Base-by-base conservation (phyloP, 176 grass and related monocot genomes). In the Leersia perrieri region DNA sequence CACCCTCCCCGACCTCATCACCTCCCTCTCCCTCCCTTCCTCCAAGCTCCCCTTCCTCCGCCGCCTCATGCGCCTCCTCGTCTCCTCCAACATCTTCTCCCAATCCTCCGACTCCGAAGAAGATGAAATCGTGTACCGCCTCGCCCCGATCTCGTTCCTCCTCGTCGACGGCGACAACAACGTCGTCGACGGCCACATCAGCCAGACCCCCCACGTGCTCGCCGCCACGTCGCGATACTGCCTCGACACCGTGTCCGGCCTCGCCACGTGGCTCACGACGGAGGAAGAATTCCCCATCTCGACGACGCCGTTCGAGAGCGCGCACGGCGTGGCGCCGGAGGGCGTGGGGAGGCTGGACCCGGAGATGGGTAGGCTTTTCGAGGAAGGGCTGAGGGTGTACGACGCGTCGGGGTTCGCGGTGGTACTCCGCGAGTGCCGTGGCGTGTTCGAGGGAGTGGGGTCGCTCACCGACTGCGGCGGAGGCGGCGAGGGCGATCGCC, bases 51-150 rank as follows among this genome's bases (percentile, higher is more conserved):
- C 78, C 1, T 64, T 33, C 78, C 83, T 88, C 31, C 41, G 33
- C 12, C 86, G 83, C 55, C 41, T 92, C 14, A 82, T 92, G 82
- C 86, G 86, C 30, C 12, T 82, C 23, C 70, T 92, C 34, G 65
- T 71, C 10, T 41, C 33, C 6, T 30, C 63, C 13, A 80, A 80
- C 39, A 31, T 80, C 80, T 77, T 87, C n/a, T 33, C 66, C n/a
- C n/a, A n/a, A n/a, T n/a, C n/a, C 33, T 2, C 18, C 0, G 76
- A 66, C 3, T 23, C 25, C 13, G 15, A 33, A 8, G 3, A 45
- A 11, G 77, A 6, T 3, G 41, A 3, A 1, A 53, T n/a, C n/a
- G n/a, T 10, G 3, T 93, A 89, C 82, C 27, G 57, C 28, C 80
- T 87, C 23, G 85, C 84, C 3, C 75, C 60, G 2, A 0, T 77